Conservation (phyloP, 1,139 yeast genomes). For the Geotrichum phurueaensis region DNA sequence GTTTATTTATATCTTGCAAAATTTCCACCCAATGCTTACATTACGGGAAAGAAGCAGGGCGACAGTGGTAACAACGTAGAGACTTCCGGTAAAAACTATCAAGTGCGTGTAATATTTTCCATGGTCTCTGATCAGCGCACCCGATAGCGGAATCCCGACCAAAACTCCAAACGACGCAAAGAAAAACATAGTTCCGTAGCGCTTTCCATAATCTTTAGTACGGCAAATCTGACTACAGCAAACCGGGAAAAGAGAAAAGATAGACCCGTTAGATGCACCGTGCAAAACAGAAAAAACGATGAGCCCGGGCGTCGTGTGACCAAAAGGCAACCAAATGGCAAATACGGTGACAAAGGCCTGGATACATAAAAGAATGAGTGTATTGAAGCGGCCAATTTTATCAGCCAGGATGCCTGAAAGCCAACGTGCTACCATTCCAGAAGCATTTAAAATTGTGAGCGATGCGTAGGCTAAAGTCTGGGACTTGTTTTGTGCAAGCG, state of each 20-base stretch:
- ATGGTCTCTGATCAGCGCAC: conserved; percentile 41
- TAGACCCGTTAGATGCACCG: conserved; percentile 50
- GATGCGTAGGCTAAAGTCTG: conserved; percentile 49
- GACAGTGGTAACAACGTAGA: conserved; percentile 9
- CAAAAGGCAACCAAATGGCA: conserved; percentile 52
- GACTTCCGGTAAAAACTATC: conserved; percentile 13
- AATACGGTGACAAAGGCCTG: conserved; percentile 31
- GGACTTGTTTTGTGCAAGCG: conserved; percentile 47
- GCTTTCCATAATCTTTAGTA: conserved; percentile 45
- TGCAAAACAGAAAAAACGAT: conserved; percentile 45
- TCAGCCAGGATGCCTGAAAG: conserved; percentile 52
- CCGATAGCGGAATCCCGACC: conserved; percentile 47
- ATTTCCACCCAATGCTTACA: conserved; percentile 12
- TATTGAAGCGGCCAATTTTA: conserved; percentile 52
- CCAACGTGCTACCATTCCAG: conserved; percentile 55
- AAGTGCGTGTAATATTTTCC: conserved; percentile 28
- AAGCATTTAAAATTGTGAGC: conserved; percentile 47
- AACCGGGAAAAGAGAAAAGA: conserved; percentile 45
- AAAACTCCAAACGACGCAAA: conserved; percentile 43
- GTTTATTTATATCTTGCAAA: conserved; percentile 9
- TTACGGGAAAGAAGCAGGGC: conserved; percentile 12
- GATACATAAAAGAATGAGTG: conserved; percentile 34
- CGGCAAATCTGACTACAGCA: conserved; percentile 47
- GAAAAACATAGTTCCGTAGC: conserved; percentile 46
- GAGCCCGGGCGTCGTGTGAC: conserved; percentile 35